phyloP scores from a whole-genome alignment of 768 basidiomycete species.

The Naematelia encephala region DNA sequence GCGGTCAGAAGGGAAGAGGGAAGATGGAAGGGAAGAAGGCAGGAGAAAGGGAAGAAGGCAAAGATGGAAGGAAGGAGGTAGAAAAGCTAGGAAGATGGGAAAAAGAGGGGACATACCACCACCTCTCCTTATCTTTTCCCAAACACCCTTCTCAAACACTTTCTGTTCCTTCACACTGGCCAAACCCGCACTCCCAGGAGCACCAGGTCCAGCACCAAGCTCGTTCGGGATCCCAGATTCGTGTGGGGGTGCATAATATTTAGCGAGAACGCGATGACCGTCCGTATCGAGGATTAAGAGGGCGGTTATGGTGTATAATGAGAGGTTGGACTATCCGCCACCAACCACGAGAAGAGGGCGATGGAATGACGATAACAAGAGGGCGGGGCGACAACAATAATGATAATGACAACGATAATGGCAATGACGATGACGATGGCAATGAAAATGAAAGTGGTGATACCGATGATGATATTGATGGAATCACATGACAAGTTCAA shows the following conservation, averaged over 20 bases:
- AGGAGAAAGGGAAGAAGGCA: neutral
- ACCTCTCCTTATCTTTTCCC: slow-evolving; percentile 90
- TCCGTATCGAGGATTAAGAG: slow-evolving; percentile 94
- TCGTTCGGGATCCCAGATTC: slow-evolving; percentile 43
- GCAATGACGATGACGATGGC: no score
- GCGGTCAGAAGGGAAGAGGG: neutral
- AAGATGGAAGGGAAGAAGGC: neutral
- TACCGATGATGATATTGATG: no score
- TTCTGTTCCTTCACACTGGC: slow-evolving; percentile 82
- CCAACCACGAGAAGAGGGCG: no score
- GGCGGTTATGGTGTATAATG: slow-evolving; percentile 79
- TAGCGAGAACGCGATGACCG: slow-evolving; percentile 88
- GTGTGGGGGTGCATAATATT: slow-evolving; percentile 83
- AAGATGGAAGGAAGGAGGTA: neutral
- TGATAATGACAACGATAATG: no score
- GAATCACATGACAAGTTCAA: no score
- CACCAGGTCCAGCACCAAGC: slow-evolving; percentile 39
- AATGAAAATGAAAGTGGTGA: no score
- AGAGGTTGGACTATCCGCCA: slow-evolving; percentile 69
- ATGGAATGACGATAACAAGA: no score
- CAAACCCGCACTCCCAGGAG: slow-evolving; percentile 42
- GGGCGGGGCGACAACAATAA: no score
- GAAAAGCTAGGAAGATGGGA: neutral
- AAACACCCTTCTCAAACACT: slow-evolving; percentile 90
- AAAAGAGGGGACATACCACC: slow-evolving; percentile 63